Evolutionary conservation across 768 basidiomycete species (phyloP), one percentile per base, ranked within the genome.

Genomic region (Trametes maxima): DNA sequence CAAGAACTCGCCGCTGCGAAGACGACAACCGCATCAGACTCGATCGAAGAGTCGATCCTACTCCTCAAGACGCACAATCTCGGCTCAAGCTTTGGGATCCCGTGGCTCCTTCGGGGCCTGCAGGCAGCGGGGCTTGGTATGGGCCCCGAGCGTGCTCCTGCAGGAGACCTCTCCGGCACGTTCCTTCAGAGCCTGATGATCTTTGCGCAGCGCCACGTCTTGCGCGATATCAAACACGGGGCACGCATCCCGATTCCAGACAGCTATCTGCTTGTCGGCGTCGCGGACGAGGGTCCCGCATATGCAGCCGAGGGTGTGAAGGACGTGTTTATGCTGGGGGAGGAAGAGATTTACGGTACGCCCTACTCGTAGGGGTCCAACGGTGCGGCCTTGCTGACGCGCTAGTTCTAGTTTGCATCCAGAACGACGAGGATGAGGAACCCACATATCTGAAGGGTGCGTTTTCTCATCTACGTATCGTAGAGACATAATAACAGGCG

Each of bases 251-350:
- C 80, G 3, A 80, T 95, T 11, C 86, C 86, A 0, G 75, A 85
- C 0, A 86, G 86, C 61, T 85, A 85, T 60, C 78, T 86, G 25
- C 79, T 95, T 0, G 89, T 93, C 12, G 93, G 94, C 0, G 82
- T 94, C 10, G 88, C 90, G 3, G 93, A 95, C 66, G 90, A 94
- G 73, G 90, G 90, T 0, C 84, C 86, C 0, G 83, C 86, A 0
- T 90, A 90, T 63, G 70, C 69, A 21, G 54, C 70, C 8, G 74
- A 71, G n/a, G 86, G 86, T 1, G 68, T 74, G 54, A 68, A 80
- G 39, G 79, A 88, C 62, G 81, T 89, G 1, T 87, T 78, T 68
- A 76, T 69, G 36, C 73, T 93, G 14, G 71, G 73, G 5, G 79
- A 80, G 61, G 84, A 82, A 1, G 76, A 88, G 63, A 86, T 94